Conservation (phyloP, 257 asterid genomes). For the Forsythia suspensa region DNA sequence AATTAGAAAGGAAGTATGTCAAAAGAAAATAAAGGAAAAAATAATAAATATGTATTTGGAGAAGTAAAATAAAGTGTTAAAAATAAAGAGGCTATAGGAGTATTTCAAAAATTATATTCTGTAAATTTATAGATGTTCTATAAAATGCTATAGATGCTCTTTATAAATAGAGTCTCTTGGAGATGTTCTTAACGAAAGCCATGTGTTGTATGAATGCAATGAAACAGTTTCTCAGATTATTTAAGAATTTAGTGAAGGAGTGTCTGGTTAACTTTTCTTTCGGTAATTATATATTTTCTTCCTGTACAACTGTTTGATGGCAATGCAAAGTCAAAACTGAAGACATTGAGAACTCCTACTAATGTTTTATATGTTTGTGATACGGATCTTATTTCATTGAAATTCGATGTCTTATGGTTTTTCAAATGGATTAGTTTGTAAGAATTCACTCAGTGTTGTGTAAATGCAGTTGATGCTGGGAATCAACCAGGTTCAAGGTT, state of each 20-base stretch:
- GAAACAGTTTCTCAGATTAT: background rate
- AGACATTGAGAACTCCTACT: background rate
- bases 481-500: background rate
- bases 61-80: no score
- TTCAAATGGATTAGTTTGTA: background rate
- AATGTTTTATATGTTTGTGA: background rate
- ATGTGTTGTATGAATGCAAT: background rate
- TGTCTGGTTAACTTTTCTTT: background rate
- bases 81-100: no score
- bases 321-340: background rate
- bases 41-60: no score
- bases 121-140: no score
- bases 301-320: background rate
- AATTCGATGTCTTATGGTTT: background rate
- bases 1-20: no score
- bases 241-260: no score
- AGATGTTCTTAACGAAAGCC: background rate
- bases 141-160: no score
- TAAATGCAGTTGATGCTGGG: background rate
- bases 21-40: no score
- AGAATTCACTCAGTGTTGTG: background rate
- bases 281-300: no score
- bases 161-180: no score
- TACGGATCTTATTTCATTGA: background rate
- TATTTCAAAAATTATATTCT: no score